Conservation (phyloP, 1,284 basidiomycete genomes). For the Tilletia walkeri region DNA sequence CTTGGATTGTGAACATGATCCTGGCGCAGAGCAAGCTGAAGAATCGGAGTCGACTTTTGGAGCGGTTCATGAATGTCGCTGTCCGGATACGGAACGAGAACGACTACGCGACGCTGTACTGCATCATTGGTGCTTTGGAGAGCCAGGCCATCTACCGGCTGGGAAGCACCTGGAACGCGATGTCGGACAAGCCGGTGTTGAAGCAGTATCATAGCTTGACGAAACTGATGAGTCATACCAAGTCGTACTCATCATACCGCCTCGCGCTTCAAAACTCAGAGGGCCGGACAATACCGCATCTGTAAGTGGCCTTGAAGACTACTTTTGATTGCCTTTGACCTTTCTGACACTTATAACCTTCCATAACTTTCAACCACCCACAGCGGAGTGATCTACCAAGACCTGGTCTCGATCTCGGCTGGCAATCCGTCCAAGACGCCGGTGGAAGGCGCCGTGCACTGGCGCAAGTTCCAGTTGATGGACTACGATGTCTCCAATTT, state of each 20-base stretch:
- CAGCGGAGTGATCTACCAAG: slow-evolving; percentile 45
- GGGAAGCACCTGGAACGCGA: slow-evolving; percentile 38
- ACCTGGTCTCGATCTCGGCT: slow-evolving; percentile 47
- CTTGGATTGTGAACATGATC: slow-evolving; percentile 50
- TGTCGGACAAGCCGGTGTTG: slow-evolving; percentile 41
- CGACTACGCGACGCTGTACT: slow-evolving; percentile 49
- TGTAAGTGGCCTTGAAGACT: slow-evolving; percentile 16
- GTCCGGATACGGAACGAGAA: slow-evolving; percentile 42
- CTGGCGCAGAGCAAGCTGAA: slow-evolving; percentile 45
- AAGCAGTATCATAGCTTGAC: slow-evolving; percentile 42
- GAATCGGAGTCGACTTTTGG: slow-evolving; percentile 43
- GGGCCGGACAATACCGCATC: slow-evolving; percentile 45
- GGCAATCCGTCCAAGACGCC: slow-evolving; percentile 41
- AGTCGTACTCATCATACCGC: slow-evolving; percentile 43
- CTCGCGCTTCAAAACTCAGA: slow-evolving; percentile 45
- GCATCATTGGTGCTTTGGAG: slow-evolving; percentile 42
- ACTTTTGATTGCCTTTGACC: not conserved
- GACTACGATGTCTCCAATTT: slow-evolving; percentile 49
- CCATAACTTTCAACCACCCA: not conserved
- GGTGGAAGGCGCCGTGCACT: slow-evolving; percentile 43
- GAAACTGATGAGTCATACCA: slow-evolving; percentile 42
- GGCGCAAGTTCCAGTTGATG: slow-evolving; percentile 49
- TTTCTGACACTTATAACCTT: not conserved
- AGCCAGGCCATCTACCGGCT: slow-evolving; percentile 46
- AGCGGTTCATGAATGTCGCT: slow-evolving; percentile 49